Conservation (phyloP, 148 eudicot genomes). For the Chenopodium quinoa region DNA sequence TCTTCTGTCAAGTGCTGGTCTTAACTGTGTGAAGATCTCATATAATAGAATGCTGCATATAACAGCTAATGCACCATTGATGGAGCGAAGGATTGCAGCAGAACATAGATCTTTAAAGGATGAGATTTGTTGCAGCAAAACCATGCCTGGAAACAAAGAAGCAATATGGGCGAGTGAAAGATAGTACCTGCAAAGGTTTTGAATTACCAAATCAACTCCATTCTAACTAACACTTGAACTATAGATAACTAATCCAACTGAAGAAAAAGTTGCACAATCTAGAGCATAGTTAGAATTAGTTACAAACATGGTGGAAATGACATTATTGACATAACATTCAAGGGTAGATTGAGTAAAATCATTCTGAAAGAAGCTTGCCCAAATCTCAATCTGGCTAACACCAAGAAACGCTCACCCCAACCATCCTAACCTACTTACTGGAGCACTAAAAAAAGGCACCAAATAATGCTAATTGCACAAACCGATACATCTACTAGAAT, state of each 20-base stretch:
- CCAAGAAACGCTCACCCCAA: not conserved
- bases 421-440: not conserved
- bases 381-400: not conserved
- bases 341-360: not conserved
- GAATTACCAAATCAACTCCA: conserved; percentile 39
- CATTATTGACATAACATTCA: not conserved
- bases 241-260: not conserved
- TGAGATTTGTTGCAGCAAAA: conserved; percentile 38
- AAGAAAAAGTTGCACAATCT: not conserved
- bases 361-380: not conserved
- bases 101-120: conserved; percentile 63
- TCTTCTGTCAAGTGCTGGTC: conserved; percentile 62
- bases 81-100: conserved; percentile 61
- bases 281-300: not conserved
- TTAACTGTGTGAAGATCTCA: conserved; percentile 54
- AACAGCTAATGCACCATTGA: conserved; percentile 66
- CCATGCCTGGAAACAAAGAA: conserved; percentile 91
- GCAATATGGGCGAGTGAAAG: conserved; percentile 97
- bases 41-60: conserved; percentile 65
- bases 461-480: not conserved
- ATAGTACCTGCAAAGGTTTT: conserved; percentile 87
- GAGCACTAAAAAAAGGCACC: not conserved
- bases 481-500: not conserved
- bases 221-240: conserved; percentile 3
- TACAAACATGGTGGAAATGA: too few species aligned